These are phyloP conservation scores for Candida cerambycidarum DNA, from an alignment of 805 yeast species.

Conservation along the genomic window DNA sequence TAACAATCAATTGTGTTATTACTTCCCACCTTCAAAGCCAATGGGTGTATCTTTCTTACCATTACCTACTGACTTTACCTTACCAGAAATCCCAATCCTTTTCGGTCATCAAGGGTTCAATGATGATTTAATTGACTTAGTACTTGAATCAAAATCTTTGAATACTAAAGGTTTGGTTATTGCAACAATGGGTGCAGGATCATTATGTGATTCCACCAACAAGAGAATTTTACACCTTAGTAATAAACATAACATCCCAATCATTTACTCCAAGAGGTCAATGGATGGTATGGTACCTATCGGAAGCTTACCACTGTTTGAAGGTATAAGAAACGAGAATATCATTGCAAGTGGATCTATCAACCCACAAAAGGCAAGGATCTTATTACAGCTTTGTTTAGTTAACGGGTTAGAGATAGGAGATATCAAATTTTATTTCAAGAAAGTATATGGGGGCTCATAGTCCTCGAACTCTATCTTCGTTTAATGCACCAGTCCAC, in stretches of 20 bases:
- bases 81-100: conserved; percentile 53
- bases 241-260: conserved; percentile 44
- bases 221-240: conserved; percentile 40
- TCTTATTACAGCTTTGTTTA: conserved; percentile 57
- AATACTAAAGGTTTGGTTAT: conserved; percentile 55
- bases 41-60: conserved; percentile 42
- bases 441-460: conserved; percentile 54
- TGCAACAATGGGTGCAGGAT: conserved; percentile 75
- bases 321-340: conserved; percentile 25
- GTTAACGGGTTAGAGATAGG: conserved; percentile 36
- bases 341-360: conserved; percentile 63
- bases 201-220: conserved; percentile 52
- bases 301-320: conserved; percentile 38
- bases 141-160: conserved; percentile 37
- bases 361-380: conserved; percentile 64
- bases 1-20: conserved; percentile 62
- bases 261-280: conserved; percentile 64
- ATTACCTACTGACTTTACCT: conserved; percentile 21
- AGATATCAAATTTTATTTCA: conserved; percentile 46
- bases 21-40: conserved; percentile 62
- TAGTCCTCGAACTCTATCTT: too few species aligned
- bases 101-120: conserved; percentile 64
- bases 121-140: conserved; percentile 45
- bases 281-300: conserved; percentile 71
- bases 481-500: too few species aligned